Evolutionary conservation across 208 protist genomes (phyloP).

Genomic region (Acanthamoeba sp.): DNA sequence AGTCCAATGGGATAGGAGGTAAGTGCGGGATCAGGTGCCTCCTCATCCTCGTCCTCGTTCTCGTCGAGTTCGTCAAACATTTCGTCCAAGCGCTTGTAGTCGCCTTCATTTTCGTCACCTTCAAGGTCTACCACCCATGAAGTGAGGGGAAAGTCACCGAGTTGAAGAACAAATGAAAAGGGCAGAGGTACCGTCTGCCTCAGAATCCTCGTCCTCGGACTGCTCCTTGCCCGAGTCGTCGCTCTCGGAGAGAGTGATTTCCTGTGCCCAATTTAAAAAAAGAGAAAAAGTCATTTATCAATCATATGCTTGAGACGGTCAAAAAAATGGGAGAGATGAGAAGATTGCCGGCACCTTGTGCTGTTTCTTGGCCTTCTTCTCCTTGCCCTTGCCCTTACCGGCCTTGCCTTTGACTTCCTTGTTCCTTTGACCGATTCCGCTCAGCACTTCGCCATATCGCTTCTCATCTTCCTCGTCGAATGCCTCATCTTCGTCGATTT

Average conservation of each 20-base stretch:
- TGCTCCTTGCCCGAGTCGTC: constrained; percentile 3
- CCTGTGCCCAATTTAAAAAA: constrained; percentile 2
- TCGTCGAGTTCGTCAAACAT: constrained; percentile 64
- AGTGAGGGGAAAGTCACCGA: neutral
- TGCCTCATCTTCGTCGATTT: constrained; percentile 75
- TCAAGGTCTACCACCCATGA: neutral
- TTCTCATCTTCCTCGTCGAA: constrained; percentile 75
- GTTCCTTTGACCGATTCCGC: neutral
- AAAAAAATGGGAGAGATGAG: neutral
- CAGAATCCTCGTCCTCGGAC: neutral
- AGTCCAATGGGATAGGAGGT: neutral
- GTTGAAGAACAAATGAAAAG: neutral
- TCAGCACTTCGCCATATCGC: constrained; percentile 47
- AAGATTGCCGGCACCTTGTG: neutral
- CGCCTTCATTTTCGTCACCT: constrained; percentile 26
- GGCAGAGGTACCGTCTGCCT: neutral
- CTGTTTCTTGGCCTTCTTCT: neutral
- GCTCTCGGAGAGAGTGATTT: constrained; percentile 44
- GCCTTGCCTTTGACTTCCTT: neutral
- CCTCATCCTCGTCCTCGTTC: constrained; percentile 23
- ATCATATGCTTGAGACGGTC: neutral
- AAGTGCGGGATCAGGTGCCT: neutral
- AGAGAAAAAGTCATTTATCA: neutral
- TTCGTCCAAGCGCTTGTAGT: constrained; percentile 57
- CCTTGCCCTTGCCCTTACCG: neutral